These are phyloP conservation scores for Musa acuminata DNA, from an alignment of 176 grass and related monocot species.

Conservation along the genomic window DNA sequence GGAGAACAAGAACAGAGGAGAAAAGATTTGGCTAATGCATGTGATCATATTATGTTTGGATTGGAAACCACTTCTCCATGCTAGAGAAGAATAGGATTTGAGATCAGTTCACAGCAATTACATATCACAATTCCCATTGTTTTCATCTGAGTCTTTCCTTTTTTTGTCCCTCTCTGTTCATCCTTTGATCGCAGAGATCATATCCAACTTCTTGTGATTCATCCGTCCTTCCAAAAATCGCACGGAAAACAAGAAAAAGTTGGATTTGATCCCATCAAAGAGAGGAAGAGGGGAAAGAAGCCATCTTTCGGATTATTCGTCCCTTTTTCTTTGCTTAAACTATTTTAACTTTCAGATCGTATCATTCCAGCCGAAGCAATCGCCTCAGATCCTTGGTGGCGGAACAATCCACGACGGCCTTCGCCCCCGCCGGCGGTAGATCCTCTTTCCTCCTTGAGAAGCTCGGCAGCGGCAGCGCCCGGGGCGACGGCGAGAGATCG, in stretches of 20 bases:
- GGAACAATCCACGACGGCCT: slow-evolving; percentile 24
- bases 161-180: too few species aligned
- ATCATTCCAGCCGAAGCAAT: slow-evolving; percentile 42
- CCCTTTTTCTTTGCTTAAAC: not conserved
- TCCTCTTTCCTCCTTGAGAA: slow-evolving; percentile 14
- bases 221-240: not conserved
- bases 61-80: too few species aligned
- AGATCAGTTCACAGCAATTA: too few species aligned
- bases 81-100: too few species aligned
- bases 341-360: slow-evolving; percentile 10
- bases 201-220: not conserved
- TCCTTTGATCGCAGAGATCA: too few species aligned
- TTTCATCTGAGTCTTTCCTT: too few species aligned
- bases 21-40: too few species aligned
- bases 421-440: not conserved
- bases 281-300: not conserved
- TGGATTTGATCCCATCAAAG: not conserved
- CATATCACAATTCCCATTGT: too few species aligned
- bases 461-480: slow-evolving; percentile 45
- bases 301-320: not conserved
- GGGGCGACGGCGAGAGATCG: slow-evolving; percentile 43
- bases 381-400: slow-evolving; percentile 58
- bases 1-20: too few species aligned
- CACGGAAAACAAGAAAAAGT: not conserved
- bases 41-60: too few species aligned